Evolutionary conservation across 2,329 filamentous ascomycete species (phyloP).

Genomic region (Raffaelea deltoideospora): DNA sequence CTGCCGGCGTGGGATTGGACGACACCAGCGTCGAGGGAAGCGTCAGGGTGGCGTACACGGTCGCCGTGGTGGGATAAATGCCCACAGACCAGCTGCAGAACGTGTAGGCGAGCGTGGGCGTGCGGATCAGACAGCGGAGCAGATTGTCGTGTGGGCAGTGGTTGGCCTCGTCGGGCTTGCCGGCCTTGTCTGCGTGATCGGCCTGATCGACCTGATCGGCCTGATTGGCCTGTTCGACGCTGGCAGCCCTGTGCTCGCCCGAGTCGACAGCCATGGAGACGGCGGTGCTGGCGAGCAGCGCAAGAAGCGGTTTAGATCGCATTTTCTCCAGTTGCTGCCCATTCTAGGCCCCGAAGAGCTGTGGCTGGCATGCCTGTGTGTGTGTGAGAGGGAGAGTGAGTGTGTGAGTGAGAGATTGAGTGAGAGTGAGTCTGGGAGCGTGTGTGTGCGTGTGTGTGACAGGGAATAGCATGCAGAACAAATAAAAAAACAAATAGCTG

Average conservation of each 20-base stretch:
- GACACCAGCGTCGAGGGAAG: conserved; percentile 1
- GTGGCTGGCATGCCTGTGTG: too few relatives aligned
- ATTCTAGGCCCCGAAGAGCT: too few relatives aligned
- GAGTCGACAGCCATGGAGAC: background rate
- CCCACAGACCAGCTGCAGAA: conserved; percentile 7
- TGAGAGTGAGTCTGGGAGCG: too few relatives aligned
- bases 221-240: too few relatives aligned
- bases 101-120: conserved; percentile 4
- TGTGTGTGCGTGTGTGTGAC: too few relatives aligned
- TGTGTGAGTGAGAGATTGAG: too few relatives aligned
- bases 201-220: too few relatives aligned
- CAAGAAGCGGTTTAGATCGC: conserved; percentile 4
- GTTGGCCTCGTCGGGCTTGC: background rate
- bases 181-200: too few relatives aligned
- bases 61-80: conserved; percentile 5
- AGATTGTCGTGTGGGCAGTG: conserved; percentile 9
- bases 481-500: too few relatives aligned
- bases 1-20: background rate
- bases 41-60: conserved; percentile 3
- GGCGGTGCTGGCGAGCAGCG: background rate
- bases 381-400: too few relatives aligned
- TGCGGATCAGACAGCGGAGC: conserved; percentile 6
- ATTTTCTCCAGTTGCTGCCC: conserved; percentile 1
- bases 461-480: too few relatives aligned
- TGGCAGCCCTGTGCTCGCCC: too few relatives aligned